These are phyloP conservation scores for Chaetoceros tenuissimus DNA, from an alignment of 108 stramenopile genomes.

Conservation along the genomic window DNA sequence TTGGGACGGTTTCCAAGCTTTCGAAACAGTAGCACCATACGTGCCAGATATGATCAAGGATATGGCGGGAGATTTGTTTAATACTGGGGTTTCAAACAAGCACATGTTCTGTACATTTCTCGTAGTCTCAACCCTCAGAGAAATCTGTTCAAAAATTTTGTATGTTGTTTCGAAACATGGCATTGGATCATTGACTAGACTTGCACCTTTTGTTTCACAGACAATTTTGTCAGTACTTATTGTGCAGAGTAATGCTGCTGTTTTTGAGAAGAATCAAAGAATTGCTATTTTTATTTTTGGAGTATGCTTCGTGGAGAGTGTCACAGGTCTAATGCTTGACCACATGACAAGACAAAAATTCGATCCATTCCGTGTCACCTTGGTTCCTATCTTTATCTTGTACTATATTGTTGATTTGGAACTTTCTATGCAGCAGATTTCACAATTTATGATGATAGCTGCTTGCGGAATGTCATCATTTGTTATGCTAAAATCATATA, in stretches of 20 bases:
- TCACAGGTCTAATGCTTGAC: slow-evolving; percentile 77
- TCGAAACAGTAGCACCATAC: slow-evolving; percentile 14
- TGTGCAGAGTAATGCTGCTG: slow-evolving; percentile 21
- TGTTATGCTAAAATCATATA: slow-evolving; percentile 40
- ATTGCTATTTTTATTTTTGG: slow-evolving; percentile 50
- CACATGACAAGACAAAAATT: slow-evolving; percentile 60
- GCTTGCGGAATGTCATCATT: slow-evolving; percentile 41
- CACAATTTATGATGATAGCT: slow-evolving; percentile 36
- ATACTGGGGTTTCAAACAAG: slow-evolving; percentile 29
- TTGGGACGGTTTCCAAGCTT: slow-evolving; percentile 54
- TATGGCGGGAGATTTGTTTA: not conserved
- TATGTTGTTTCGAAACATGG: slow-evolving; percentile 33
- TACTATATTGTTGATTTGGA: slow-evolving; percentile 7
- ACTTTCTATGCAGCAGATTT: slow-evolving; percentile 5
- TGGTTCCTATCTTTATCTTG: slow-evolving; percentile 9
- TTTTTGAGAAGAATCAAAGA: slow-evolving; percentile 44
- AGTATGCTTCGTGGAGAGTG: slow-evolving; percentile 66
- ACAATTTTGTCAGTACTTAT: slow-evolving; percentile 27
- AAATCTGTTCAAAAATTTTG: slow-evolving; percentile 36
- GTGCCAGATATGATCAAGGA: slow-evolving; percentile 2
- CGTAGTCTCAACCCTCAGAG: slow-evolving; percentile 37
- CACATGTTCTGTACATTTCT: slow-evolving; percentile 40
- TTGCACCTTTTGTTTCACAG: slow-evolving; percentile 40
- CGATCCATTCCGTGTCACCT: slow-evolving; percentile 26
- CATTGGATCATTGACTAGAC: slow-evolving; percentile 8